Base-by-base conservation (phyloP, 768 basidiomycete genomes). In the Russula griseocarnosa region DNA sequence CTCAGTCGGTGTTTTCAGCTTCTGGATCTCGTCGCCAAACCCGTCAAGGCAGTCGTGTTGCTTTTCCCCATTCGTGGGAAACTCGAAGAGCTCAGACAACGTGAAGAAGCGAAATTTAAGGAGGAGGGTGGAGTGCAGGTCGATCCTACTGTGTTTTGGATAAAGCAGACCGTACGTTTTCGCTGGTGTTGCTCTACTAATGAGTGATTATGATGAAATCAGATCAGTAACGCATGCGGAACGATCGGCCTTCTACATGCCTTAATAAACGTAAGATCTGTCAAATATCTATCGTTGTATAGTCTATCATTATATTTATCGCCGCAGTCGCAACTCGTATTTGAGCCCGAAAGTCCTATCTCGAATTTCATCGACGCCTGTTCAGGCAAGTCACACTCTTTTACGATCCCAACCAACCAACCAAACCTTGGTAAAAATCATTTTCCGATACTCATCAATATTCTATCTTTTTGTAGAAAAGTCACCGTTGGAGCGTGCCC, bases 1-100 rank as follows among this genome's bases (percentile, higher is more conserved):
- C 16, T 42, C 34, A 20, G 3, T 5, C 22, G 11, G n/a, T 49
- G n/a, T n/a, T 47, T 5, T 52, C 46, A 97, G 83, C 80, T 94
- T 38, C 83, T 96, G 2, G 75, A 62, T 0, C 79, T 91, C 71
- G 86, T 95, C 0, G 79, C 88, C 0, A 73, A 79, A 66, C 93
- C 90, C 0, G 88, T 88, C 36, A 88, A 88, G 71, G 95, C 95
- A 0, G 83, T 97, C 10, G 76, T 96, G 8, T 77, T 98, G 7
- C 81, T 97, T 26, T 98, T 96, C 75, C 95, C 95, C 5, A 79
- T 84, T 59, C 73, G 80, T 0, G 81, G 82, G 1, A 73, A 73
- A 20, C 73, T 84, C 13, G 81, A 83, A n/a, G 64, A 72, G 24
- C 81, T 77, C 49, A 78, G 85, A 49, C 77, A 78, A 47, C 76